These are phyloP conservation scores for Stachybotrys chartarum DNA, from an alignment of 2,329 filamentous ascomycete species.

Conservation along the genomic window DNA sequence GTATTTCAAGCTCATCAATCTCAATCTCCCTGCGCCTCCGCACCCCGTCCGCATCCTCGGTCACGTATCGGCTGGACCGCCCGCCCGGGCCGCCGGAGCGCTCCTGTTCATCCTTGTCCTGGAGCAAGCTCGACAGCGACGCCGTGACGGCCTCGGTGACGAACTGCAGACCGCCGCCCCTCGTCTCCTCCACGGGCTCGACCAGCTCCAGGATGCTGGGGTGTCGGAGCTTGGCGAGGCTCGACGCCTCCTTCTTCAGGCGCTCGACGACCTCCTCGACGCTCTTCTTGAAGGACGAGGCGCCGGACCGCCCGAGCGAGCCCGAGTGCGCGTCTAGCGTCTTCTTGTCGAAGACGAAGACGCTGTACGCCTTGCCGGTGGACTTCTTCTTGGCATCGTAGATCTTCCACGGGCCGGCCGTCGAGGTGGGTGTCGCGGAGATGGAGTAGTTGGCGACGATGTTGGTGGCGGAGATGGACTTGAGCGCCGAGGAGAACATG, in stretches of 20 bases:
- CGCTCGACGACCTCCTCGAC: conserved; percentile 88
- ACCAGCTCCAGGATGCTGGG: conserved; percentile 88
- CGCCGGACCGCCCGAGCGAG: conserved; percentile 33
- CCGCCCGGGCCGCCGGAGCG: conserved; percentile 59
- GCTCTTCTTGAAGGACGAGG: conserved; percentile 66
- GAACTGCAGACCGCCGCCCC: conserved; percentile 88
- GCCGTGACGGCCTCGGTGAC: conserved; percentile 87
- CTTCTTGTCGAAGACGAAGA: conserved; percentile 93
- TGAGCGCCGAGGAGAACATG: conserved; percentile 92
- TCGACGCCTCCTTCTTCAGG: conserved; percentile 85
- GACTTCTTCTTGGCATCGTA: conserved; percentile 97
- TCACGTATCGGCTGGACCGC: conserved; percentile 70
- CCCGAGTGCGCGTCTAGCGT: conserved; percentile 56
- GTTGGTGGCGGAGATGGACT: conserved; percentile 84
- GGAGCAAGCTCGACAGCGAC: conserved; percentile 73
- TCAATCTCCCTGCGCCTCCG: conserved; percentile 74
- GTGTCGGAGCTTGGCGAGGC: conserved; percentile 79
- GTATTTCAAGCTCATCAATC: conserved; percentile 94
- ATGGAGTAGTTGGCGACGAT: conserved; percentile 89
- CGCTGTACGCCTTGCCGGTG: conserved; percentile 78
- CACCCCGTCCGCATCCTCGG: conserved; percentile 70
- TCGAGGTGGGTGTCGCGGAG: conserved; percentile 65
- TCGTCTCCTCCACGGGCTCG: conserved; percentile 91
- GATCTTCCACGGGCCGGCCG: conserved; percentile 92
- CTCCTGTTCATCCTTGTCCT: conserved; percentile 87